Conservation (phyloP, 2,329 filamentous ascomycete species). For the Nothopassalora personata region DNA sequence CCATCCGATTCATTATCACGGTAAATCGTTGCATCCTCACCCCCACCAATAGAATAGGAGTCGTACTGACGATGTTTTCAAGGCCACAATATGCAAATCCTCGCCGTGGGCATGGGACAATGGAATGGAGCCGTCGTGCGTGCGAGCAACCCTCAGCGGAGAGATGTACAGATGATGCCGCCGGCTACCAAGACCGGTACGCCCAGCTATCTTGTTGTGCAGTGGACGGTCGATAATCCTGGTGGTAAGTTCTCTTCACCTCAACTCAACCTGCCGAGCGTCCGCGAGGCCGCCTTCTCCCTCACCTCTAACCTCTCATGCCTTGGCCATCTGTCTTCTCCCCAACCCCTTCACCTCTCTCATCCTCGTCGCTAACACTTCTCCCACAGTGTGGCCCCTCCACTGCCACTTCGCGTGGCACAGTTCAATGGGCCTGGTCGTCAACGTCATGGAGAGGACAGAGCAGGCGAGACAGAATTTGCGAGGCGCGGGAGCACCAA, state of each 20-base stretch:
- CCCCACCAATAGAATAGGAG: neutral
- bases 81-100: slow-evolving; percentile 43
- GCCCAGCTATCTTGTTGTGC: slow-evolving; percentile 31
- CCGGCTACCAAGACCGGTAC: slow-evolving; percentile 9
- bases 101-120: slow-evolving; percentile 36
- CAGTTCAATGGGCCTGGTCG: slow-evolving; percentile 7
- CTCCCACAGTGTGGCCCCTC: neutral
- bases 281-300: too few relatives aligned
- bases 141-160: slow-evolving; percentile 35
- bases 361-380: neutral
- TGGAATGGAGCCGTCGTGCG: slow-evolving; percentile 40
- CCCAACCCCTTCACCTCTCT: slow-evolving; percentile 32
- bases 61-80: slow-evolving; percentile 27
- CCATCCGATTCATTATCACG: slow-evolving; percentile 40
- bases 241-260: slow-evolving; percentile 38
- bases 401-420: slow-evolving; percentile 13
- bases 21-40: neutral
- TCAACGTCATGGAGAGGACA: slow-evolving; percentile 6
- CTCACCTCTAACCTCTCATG: too few relatives aligned
- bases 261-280: too few relatives aligned
- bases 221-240: slow-evolving; percentile 35
- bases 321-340: slow-evolving; percentile 41
- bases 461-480: neutral
- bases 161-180: slow-evolving; percentile 32
- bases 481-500: neutral